Evolutionary conservation across 139 green algal species (phyloP), one percentile per base, ranked within the genome.

Genomic region (Closterium sp.): DNA sequence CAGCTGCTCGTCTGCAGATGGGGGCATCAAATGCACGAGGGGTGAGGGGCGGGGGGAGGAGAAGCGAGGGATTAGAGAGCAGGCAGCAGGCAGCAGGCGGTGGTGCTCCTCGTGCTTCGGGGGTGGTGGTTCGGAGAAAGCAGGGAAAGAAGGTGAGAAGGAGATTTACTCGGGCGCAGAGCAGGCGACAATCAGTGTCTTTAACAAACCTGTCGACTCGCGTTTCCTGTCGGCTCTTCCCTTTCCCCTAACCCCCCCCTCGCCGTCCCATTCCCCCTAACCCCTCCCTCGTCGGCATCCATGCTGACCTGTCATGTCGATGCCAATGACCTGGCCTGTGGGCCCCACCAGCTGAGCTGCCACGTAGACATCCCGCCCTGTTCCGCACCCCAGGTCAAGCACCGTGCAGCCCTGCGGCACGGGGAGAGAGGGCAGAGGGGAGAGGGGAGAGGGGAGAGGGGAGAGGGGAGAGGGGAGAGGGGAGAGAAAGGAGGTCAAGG

Each of bases 281-380:
- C 32, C 32, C 3, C 50, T 22, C 50, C 50, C 17, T 89, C 13
- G 0, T 32, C 19, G 10, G 11, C 2, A 31, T 7, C 2, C 87
- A 96, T 99, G 97, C 28, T 96, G 95, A 24, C 93, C 94, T 0
- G 98, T 99, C 98, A 99, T 99, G 95, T 99, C 98, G 19, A 99
- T 86, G 1, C 98, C 98, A 10, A 91, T 95, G 29, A 95, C 93
- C 34, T 27, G 90, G 31, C 95, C 95, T 24, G 31, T 45, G 30
- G 28, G 90, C 0, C 98, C 98, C 3, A 99, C 98, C n/a, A 99
- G 95, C 21, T 94, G 95, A 0, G 98, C 95, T 29, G 95, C 96
- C 34, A 99, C 96, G 95, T 99, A 99, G 95, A 97, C 98, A 92
- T 99, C 98, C 0, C 98, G 90, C 0, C 98, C 98, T 21, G 93